Evolutionary conservation across 169 alveolate species (phyloP).

Genomic region (Eimeria necatrix): DNA sequence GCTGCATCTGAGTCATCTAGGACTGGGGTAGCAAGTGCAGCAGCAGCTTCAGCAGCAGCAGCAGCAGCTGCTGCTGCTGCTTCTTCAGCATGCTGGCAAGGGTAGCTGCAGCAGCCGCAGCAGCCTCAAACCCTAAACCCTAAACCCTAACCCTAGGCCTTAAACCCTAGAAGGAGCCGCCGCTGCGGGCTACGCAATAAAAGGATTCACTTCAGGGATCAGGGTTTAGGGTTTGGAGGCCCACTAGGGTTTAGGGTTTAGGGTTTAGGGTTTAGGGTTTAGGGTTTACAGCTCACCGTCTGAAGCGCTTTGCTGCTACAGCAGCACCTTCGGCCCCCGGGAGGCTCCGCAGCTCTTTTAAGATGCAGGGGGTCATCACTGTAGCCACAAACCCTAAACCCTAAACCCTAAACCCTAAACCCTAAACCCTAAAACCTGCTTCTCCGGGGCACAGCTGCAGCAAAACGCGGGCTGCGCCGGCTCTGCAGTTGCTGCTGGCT

Average conservation of each 20-base stretch:
- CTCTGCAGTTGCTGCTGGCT: too few species aligned
- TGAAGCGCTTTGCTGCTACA: slow-evolving; percentile 14
- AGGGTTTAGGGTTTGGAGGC: not conserved
- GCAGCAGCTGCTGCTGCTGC: slow-evolving; percentile 19
- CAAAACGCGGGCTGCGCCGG: too few species aligned
- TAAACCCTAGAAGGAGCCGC: not conserved
- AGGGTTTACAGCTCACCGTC: slow-evolving; percentile 25
- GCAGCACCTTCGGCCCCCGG: not conserved
- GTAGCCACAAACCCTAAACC: slow-evolving; percentile 20
- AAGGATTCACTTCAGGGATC: not conserved
- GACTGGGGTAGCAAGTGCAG: too few species aligned
- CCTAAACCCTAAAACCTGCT: not conserved
- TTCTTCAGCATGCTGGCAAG: not conserved
- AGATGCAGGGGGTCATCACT: not conserved
- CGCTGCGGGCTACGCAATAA: not conserved
- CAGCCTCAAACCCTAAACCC: not conserved
- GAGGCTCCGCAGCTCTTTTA: not conserved
- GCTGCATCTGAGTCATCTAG: too few species aligned
- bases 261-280: slow-evolving; percentile 17
- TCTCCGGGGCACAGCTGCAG: too few species aligned
- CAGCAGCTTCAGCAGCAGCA: not conserved
- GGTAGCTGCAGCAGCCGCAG: not conserved
- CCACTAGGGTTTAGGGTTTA: not conserved
- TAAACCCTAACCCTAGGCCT: slow-evolving; percentile 28
- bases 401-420: slow-evolving; percentile 17